Conservation (phyloP, 331 rosid genomes). For the Quercus tomentella region DNA sequence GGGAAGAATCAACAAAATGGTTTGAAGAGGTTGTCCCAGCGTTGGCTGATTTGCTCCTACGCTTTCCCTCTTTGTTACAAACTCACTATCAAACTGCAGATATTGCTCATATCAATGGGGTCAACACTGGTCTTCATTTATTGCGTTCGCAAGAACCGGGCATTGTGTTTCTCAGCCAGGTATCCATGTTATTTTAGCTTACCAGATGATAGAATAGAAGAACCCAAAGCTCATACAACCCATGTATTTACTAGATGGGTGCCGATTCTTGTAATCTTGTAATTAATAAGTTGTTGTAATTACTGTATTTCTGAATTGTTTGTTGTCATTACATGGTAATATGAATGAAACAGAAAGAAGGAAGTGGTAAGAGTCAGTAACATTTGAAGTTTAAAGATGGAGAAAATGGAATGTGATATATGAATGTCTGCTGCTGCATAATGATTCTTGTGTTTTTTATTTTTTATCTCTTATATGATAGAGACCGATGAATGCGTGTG, state of each 20-base stretch:
- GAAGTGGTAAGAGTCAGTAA: too few relatives aligned
- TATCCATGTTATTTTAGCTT: conserved; percentile 9
- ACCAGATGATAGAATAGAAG: not conserved
- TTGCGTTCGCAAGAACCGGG: conserved; percentile 70
- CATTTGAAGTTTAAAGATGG: too few relatives aligned
- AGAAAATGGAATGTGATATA: too few relatives aligned
- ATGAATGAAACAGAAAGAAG: not conserved
- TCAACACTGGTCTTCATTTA: conserved; percentile 59
- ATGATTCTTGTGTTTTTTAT: too few relatives aligned
- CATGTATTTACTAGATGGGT: not conserved
- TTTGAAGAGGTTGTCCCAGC: conserved; percentile 67
- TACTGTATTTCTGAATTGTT: not conserved
- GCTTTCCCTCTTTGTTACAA: conserved; percentile 73
- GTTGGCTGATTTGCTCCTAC: conserved; percentile 67
- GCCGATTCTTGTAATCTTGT: too few relatives aligned
- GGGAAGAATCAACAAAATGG: conserved; percentile 61
- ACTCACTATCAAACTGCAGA: conserved; percentile 58
- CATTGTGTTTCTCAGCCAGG: conserved; percentile 76
- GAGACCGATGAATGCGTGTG: too few relatives aligned
- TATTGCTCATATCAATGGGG: conserved; percentile 22
- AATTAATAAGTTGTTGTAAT: not conserved
- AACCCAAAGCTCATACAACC: not conserved
- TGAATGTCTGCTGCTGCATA: not conserved
- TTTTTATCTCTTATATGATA: too few relatives aligned
- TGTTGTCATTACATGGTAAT: not conserved